A percentile compares a stretch with the other conserved stretches of the same genome.
These are phyloP conservation scores for Parachaetomium inaequale DNA, from an alignment of 495 filamentous ascomycete genomes.

Conservation along the genomic window DNA sequence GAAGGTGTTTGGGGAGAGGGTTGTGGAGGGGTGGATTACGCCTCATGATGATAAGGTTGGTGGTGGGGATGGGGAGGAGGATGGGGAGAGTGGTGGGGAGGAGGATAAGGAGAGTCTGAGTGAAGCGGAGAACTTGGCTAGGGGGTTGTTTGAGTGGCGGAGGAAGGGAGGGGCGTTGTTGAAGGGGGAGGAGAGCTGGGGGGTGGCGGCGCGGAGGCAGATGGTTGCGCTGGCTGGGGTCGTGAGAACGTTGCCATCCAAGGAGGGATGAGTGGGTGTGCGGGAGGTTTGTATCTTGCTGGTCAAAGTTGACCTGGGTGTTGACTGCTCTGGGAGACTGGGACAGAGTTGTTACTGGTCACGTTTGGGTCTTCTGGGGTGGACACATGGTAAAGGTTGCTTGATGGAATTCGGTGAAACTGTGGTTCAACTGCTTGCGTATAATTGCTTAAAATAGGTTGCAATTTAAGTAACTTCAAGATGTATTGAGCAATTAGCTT, in stretches of 20 bases:
- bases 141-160: constrained; percentile 35
- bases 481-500: background rate
- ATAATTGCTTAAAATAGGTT: background rate
- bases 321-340: too few species aligned
- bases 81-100: background rate
- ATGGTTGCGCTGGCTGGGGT: constrained; percentile 34
- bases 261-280: background rate
- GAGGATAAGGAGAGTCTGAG: constrained; percentile 21
- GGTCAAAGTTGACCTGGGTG: too few species aligned
- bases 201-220: constrained; percentile 32
- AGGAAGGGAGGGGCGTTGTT: constrained; percentile 15
- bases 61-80: background rate
- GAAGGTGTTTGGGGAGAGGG: constrained; percentile 32
- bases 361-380: background rate
- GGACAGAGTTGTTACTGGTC: background rate
- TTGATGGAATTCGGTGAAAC: too few species aligned
- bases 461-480: background rate
- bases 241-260: constrained; percentile 27
- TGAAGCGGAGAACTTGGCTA: constrained; percentile 31
- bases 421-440: background rate
- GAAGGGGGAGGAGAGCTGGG: constrained; percentile 35
- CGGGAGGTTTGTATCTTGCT: background rate
- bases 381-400: background rate
- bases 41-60: constrained; percentile 13
- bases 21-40: constrained; percentile 34